Base-by-base conservation (phyloP, 1,139 yeast species). In the Pichia sorboxylosa region DNA sequence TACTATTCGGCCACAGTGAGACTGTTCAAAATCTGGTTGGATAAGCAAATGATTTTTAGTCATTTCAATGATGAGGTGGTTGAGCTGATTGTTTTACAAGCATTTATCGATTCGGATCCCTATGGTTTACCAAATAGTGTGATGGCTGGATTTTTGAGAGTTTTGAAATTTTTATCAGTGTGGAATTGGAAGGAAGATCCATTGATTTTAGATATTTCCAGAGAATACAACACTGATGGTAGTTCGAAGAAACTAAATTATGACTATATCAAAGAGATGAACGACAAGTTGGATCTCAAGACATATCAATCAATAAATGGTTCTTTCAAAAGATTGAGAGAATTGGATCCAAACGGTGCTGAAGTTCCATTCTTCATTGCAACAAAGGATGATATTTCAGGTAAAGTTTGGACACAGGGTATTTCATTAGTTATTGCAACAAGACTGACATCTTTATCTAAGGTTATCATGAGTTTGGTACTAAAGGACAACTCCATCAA, bases 161-260 rank as follows among this genome's bases (percentile, higher is more conserved):
- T 78, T 15, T 55, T 92, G 28, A 65, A 69, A 32, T 82, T 79
- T 48, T 57, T 90, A 28, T 69, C 94, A 13, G 59, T 59, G 27
- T 92, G 98, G 98, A 87, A 90, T 54, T 90, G 98, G 98, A 77
- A 73, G 47, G 93, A 81, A 42, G 85, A 78, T 30, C 80, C 94
- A 2, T 58, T 90, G 41, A 69, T 87, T 35, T 59, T 90, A 43
- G 95, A 87, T 49, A 61, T 83, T 44, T 65, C 69, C 13, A 75
- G 73, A 36, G 65, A 66, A 18, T 39, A 42, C 21, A 39, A 39
- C 16, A 17, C 48, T 40, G 30, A 37, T 9, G 8, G 8, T 20
- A 11, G 11, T 20, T 20, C 22, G 11, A 23, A 23, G 6, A 19
- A 19, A 31, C 29, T 27, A 17, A 30, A 26, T n/a, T 28, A 31